Percentiles rank a stretch among this genome's conserved stretches.
These are phyloP conservation scores for Nematodospora anomalae DNA, from an alignment of 1,139 yeast species.

Conservation along the genomic window DNA sequence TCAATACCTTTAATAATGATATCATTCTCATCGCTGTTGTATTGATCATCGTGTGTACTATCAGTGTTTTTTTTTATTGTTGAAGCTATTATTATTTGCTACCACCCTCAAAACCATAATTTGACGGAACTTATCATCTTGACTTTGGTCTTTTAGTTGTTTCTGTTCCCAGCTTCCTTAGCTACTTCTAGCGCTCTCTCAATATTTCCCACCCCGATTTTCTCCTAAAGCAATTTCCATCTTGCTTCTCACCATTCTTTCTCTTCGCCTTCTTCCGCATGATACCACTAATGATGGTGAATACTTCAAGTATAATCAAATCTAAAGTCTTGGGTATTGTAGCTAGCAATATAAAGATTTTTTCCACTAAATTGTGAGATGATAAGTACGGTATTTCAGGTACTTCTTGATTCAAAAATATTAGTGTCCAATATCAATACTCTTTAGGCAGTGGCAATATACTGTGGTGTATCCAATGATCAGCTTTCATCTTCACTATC, in stretches of 20 bases:
- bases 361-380: slow-evolving; percentile 58
- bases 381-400: slow-evolving; percentile 62
- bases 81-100: slow-evolving; percentile 19
- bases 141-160: slow-evolving; percentile 33
- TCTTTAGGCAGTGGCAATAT: slow-evolving; percentile 72
- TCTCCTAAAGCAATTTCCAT: slow-evolving; percentile 54
- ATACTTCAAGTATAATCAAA: slow-evolving; percentile 58
- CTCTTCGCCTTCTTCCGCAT: slow-evolving; percentile 59
- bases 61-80: too few relatives aligned
- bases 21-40: slow-evolving; percentile 21
- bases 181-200: slow-evolving; percentile 69
- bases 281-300: slow-evolving; percentile 63
- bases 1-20: slow-evolving; percentile 45
- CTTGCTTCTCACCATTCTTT: slow-evolving; percentile 61
- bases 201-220: slow-evolving; percentile 65
- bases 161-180: slow-evolving; percentile 66
- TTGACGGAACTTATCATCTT: not conserved
- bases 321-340: slow-evolving; percentile 63
- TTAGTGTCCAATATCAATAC: slow-evolving; percentile 56
- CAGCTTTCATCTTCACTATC: slow-evolving; percentile 20
- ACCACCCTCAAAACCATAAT: not conserved
- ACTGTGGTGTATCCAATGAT: slow-evolving; percentile 56
- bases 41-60: slow-evolving; percentile 24
- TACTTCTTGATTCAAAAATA: slow-evolving; percentile 66
- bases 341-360: slow-evolving; percentile 57